Conservation (phyloP, 192 early-diverging fungal genomes). For the Podila clonocystis region DNA sequence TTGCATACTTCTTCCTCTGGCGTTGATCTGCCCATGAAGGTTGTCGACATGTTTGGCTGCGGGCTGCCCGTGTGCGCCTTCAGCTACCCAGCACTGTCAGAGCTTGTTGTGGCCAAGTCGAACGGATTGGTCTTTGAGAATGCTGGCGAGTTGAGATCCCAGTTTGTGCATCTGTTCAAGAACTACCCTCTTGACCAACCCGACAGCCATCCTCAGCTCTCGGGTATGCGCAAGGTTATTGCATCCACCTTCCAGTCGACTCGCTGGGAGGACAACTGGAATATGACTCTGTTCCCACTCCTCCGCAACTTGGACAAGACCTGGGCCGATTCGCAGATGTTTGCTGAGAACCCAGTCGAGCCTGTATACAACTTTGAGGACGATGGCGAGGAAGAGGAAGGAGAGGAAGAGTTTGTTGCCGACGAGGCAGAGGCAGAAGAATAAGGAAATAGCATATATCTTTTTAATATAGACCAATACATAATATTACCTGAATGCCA, state of each 20-base stretch:
- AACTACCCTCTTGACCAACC: slow-evolving; percentile 30
- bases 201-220: slow-evolving; percentile 25
- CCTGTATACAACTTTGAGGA: slow-evolving; percentile 11
- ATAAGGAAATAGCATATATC: not conserved
- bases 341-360: slow-evolving; percentile 38
- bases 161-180: slow-evolving; percentile 34
- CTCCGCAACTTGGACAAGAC: slow-evolving; percentile 49
- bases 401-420: slow-evolving; percentile 7
- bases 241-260: slow-evolving; percentile 30
- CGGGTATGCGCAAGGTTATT: slow-evolving; percentile 30
- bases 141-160: slow-evolving; percentile 23
- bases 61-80: slow-evolving; percentile 88
- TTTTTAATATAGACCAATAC: no score
- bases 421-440: slow-evolving; percentile 21
- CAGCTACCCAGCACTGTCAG: slow-evolving; percentile 42
- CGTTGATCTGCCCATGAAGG: slow-evolving; percentile 98
- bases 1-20: slow-evolving; percentile 96
- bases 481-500: no score
- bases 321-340: slow-evolving; percentile 49
- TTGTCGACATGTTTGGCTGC: slow-evolving; percentile 99
- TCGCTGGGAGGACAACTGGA: slow-evolving; percentile 50
- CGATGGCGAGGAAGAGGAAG: slow-evolving; percentile 2
- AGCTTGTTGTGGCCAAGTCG: slow-evolving; percentile 36
- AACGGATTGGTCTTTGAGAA: slow-evolving; percentile 47
- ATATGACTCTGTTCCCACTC: slow-evolving; percentile 20